Base-by-base conservation (phyloP, 345 rosid genomes). In the Abelmoschus esculentus region DNA sequence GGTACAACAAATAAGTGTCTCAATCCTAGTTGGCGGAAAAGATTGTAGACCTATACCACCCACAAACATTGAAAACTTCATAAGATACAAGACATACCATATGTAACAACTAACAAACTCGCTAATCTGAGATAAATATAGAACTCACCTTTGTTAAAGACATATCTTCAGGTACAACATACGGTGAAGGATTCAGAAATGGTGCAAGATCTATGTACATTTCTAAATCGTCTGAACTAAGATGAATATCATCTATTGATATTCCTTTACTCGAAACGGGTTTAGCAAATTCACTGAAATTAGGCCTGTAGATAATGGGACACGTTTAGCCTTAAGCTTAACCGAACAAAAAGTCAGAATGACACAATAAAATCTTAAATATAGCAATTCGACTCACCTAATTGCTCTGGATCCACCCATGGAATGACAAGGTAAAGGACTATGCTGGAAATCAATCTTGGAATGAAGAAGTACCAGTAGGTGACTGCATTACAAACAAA, bases 161-260 rank as follows among this genome's bases (percentile, higher is more conserved):
- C 98, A 95, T 95, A 70, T 91, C 97, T 81, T 95, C 99, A 1
- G 96, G 96, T 47, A 95, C 96, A 73, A 91, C 82, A 13, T 90
- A 95, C 2, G 99, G 98, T 36, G 99, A 91, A 5, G 98, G 96
- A 80, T 95, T 95, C 86, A 88, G 76, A 84, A 95, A 83, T 4
- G 98, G 96, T 32, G 87, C 92, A 77, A 95, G 93, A 83, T 95
- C 99, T 75, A 95, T 87, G 83, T 90, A 95, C 99, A 95, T 88
- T 78, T 91, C 98, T 84, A 88, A 78, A 81, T 91, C 99, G 82
- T 91, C 96, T 66, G 93, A 77, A 77, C 80, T 86, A 53, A 91
- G 78, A 77, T 80, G 84, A 80, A 95, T 84, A 76, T 91, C 98
- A 38, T 88, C 82, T 59, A 95, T 87, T 34, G 92, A 80, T 70